Evolutionary conservation across 2,329 filamentous ascomycete species (phyloP).

Genomic region (Botrytis squamosa): DNA sequence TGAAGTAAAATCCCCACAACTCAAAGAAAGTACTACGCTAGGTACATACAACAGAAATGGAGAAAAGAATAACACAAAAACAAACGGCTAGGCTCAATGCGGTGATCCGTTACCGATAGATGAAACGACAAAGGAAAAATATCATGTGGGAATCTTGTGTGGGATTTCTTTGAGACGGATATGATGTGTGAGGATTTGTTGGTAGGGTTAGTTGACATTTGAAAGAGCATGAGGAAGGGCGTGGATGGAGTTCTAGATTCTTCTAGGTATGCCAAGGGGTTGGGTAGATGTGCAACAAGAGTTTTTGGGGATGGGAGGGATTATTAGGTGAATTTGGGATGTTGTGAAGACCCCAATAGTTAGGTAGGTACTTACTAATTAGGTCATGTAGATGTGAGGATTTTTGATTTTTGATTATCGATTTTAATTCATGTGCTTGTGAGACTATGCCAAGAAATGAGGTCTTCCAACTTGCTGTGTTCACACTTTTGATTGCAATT

Average conservation of each 20-base stretch:
- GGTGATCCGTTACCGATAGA: neutral
- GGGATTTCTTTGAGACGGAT: neutral
- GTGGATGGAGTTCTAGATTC: neutral
- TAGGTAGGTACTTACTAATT: neutral
- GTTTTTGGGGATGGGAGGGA: neutral
- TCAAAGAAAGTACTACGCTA: neutral
- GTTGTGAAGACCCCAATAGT: neutral
- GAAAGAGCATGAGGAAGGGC: neutral
- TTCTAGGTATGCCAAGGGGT: neutral
- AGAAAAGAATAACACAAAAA: neutral
- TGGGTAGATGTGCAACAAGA: constrained; percentile 2
- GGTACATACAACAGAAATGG: too few species aligned
- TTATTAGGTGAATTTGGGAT: neutral
- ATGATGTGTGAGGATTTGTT: too few species aligned
- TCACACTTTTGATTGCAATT: neutral
- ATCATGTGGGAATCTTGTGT: neutral
- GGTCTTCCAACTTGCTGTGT: neutral
- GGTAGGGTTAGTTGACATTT: too few species aligned
- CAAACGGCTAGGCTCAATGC: neutral
- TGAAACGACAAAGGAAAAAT: neutral
- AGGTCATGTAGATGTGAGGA: neutral
- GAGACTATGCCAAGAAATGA: neutral
- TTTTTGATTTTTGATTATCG: neutral
- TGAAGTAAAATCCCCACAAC: neutral
- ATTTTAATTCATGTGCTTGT: neutral